Percentiles rank a stretch among this genome's conserved stretches.
Conservation (phyloP, 2,329 filamentous ascomycete species). For the Grosmannia penicillata region DNA sequence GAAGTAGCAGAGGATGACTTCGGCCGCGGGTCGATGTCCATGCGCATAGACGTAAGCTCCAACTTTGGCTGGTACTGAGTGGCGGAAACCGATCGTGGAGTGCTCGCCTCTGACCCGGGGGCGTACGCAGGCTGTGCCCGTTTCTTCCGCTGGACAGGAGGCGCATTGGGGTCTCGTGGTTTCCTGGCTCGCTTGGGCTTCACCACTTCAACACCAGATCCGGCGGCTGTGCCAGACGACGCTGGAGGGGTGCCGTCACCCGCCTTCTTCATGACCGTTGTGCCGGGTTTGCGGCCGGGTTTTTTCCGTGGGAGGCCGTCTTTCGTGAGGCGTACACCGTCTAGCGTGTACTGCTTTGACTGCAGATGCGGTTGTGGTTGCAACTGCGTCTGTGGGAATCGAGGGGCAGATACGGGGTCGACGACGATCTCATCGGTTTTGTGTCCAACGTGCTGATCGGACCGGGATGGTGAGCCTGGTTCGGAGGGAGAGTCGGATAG, state of each 20-base stretch:
- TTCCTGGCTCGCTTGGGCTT: conserved; percentile 41
- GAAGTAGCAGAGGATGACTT: conserved; percentile 12
- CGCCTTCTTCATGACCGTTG: conserved; percentile 16
- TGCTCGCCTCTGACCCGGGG: background rate
- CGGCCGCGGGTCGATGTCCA: conserved; percentile 17
- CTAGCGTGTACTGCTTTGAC: conserved; percentile 18
- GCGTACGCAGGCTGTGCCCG: conserved; percentile 23
- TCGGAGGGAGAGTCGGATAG: conserved; percentile 35
- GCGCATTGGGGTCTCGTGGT: conserved; percentile 43
- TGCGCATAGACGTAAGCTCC: conserved; percentile 23
- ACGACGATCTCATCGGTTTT: conserved; percentile 31
- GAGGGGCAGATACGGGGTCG: conserved; percentile 19
- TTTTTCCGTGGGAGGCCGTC: conserved; percentile 47
- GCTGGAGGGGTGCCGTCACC: conserved; percentile 8
- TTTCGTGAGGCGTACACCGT: conserved; percentile 36
- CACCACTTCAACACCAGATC: conserved; percentile 20
- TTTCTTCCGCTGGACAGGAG: conserved; percentile 37
- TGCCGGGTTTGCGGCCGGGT: conserved; percentile 50
- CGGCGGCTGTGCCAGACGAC: conserved; percentile 19
- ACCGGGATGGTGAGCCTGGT: conserved; percentile 28
- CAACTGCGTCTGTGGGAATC: conserved; percentile 18
- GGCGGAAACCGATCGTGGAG: conserved; percentile 5
- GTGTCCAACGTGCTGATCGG: conserved; percentile 16
- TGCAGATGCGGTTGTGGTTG: conserved; percentile 6
- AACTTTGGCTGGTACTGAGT: conserved; percentile 12